Evolutionary conservation across 2,329 filamentous ascomycete genomes (phyloP), one percentile per base, ranked within the genome.

Genomic region (Metarhizium sp.): DNA sequence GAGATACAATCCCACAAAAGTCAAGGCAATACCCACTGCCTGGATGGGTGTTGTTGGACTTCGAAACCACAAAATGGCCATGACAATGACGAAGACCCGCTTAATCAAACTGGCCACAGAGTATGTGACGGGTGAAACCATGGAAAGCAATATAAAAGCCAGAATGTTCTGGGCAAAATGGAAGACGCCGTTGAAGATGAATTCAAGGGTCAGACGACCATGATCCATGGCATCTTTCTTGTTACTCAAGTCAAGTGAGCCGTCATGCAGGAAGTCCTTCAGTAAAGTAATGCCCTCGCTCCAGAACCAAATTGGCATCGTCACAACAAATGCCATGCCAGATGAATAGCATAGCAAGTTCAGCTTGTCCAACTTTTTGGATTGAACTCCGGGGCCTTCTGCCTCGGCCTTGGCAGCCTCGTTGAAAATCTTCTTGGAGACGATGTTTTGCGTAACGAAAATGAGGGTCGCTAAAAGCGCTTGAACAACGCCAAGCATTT

Each of bases 321-420:
- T 97, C 54, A 96, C 78, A 55, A 96, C 64, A 63, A 99, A 95
- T 0, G 94, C 94, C 62, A 97, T 78, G 18, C 89, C 90, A 0
- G 92, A 95, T n/a, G 92, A 97, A 69, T 99, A 99, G 75, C 89
- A 97, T 3, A 99, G 79, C 18, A 99, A 78, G 67, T 99, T 99
- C 45, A 99, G 82, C 73, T 99, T 99, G 74, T 99, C 94, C 18
- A 96, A 80, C 72, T 96, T 97, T 59, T 85, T 84, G 47, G 84
- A 81, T 55, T 81, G 80, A 13, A 78, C 72, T 0, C 80, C 78
- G 6, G 77, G 70, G 1, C 81, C 81, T 54, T 96, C 90, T 7
- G 85, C 83, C 71, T 96, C 92, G 2, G 90, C 88, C 57, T 85
- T 85, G 6, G 90, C 87, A 6, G 90, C 90, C 67, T 96, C 92